phyloP scores from a whole-genome alignment of 1,139 yeast species.

The Blastobotrys raffinosifermentans region DNA sequence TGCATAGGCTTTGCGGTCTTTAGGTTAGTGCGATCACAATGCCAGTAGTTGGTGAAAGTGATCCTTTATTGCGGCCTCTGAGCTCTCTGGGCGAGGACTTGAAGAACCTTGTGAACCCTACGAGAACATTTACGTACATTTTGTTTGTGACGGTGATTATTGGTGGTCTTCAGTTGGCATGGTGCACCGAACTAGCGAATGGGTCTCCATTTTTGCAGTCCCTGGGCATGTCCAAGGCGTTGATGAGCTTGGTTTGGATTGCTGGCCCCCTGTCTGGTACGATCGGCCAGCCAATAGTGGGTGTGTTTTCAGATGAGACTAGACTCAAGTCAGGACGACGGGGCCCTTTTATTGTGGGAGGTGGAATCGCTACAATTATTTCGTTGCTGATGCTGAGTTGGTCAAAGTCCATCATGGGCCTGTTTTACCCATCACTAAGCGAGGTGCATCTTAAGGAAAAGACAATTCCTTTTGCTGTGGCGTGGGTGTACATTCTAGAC shows the following conservation, averaged over 20 bases:
- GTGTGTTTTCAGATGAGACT: conserved; percentile 48
- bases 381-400: conserved; percentile 44
- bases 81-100: conserved; percentile 1
- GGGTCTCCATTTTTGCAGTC: conserved; percentile 48
- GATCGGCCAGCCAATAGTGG: conserved; percentile 55
- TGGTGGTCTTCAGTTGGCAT: conserved; percentile 48
- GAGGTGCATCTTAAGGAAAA: conserved; percentile 28
- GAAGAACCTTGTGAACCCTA: conserved; percentile 29
- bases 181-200: conserved; percentile 51
- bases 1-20: too few relatives aligned
- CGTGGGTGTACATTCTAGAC: conserved; percentile 49
- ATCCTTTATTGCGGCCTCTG: not conserved
- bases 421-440: conserved; percentile 27
- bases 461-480: conserved; percentile 44
- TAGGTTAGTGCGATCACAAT: too few relatives aligned
- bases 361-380: conserved; percentile 41
- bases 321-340: conserved; percentile 43
- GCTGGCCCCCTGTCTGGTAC: conserved; percentile 64
- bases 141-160: conserved; percentile 42
- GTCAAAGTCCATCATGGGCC: conserved; percentile 36
- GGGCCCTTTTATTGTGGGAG: conserved; percentile 48
- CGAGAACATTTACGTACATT: conserved; percentile 39
- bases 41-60: not conserved
- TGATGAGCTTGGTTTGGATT: conserved; percentile 52
- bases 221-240: conserved; percentile 48